phyloP scores from a whole-genome alignment of 345 rosid species.

The Psidium guajava region DNA sequence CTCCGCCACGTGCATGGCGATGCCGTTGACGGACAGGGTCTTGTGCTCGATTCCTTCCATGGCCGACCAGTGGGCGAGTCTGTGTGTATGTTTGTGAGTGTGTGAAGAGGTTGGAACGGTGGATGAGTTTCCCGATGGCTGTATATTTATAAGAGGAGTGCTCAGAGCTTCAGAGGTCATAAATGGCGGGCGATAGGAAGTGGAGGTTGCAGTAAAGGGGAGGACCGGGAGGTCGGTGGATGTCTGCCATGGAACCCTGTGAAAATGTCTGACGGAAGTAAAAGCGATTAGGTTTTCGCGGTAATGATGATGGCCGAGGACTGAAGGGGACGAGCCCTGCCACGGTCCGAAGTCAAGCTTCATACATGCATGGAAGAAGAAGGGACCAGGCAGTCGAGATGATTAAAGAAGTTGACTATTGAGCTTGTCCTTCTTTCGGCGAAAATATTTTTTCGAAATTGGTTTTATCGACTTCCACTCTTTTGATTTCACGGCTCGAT shows the following conservation, averaged over 20 bases:
- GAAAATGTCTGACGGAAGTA: background rate
- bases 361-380: no score
- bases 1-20: constrained; percentile 67
- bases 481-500: no score
- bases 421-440: no score
- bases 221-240: background rate
- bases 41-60: constrained; percentile 54
- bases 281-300: background rate
- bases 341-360: no score
- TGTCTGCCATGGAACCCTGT: background rate
- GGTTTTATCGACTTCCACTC: no score
- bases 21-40: constrained; percentile 47
- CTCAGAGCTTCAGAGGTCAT: background rate
- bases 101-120: background rate
- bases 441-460: no score
- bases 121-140: background rate
- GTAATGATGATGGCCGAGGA: no score
- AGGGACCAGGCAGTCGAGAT: no score
- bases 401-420: no score
- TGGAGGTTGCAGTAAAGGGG: background rate
- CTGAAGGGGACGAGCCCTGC: no score
- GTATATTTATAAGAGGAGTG: background rate
- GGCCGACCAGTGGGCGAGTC: background rate
- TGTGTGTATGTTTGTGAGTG: background rate
- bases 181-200: background rate